These are phyloP conservation scores for Phytophthora hibernalis DNA, from an alignment of 352 stramenopile genomes.

Conservation along the genomic window DNA sequence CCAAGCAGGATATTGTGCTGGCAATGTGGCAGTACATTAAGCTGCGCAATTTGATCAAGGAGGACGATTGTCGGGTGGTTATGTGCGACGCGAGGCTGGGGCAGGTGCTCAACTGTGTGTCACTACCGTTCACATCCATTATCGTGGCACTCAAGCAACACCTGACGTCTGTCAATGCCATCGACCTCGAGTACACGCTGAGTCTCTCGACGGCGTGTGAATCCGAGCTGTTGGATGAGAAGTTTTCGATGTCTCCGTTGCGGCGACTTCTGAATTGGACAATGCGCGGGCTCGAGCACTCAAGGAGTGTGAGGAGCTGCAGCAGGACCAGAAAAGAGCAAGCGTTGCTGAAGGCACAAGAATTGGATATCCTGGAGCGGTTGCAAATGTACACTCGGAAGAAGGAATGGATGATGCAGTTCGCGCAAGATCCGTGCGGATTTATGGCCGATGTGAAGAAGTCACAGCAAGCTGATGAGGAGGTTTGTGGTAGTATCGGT, in stretches of 20 bases:
- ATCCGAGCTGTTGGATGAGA: slow-evolving; percentile 51
- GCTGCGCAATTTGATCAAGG: slow-evolving; percentile 75
- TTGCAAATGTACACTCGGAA: slow-evolving; percentile 60
- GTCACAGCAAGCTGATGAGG: slow-evolving; percentile 67
- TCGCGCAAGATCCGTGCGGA: slow-evolving; percentile 65
- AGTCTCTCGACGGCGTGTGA: slow-evolving; percentile 41
- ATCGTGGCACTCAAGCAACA: slow-evolving; percentile 74
- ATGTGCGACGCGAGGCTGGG: slow-evolving; percentile 61
- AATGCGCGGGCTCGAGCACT: slow-evolving; percentile 44
- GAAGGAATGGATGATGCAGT: slow-evolving; percentile 76
- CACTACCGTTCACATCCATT: slow-evolving; percentile 74
- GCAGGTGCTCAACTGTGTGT: slow-evolving; percentile 71
- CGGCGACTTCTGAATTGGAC: slow-evolving; percentile 57
- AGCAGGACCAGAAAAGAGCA: slow-evolving; percentile 74
- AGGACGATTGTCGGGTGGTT: slow-evolving; percentile 81
- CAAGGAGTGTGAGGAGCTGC: slow-evolving; percentile 65
- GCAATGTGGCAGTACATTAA: slow-evolving; percentile 86
- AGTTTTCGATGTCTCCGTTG: slow-evolving; percentile 73
- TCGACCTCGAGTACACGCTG: slow-evolving; percentile 74
- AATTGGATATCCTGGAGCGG: slow-evolving; percentile 57
- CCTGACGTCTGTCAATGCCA: slow-evolving; percentile 53
- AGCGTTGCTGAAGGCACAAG: slow-evolving; percentile 62
- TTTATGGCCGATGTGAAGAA: slow-evolving; percentile 68
- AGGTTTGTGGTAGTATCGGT: slow-evolving; percentile 39
- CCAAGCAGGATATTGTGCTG: slow-evolving; percentile 79